phyloP scores from a whole-genome alignment of 2,329 filamentous ascomycete species.

The Ramularia endophylla region DNA sequence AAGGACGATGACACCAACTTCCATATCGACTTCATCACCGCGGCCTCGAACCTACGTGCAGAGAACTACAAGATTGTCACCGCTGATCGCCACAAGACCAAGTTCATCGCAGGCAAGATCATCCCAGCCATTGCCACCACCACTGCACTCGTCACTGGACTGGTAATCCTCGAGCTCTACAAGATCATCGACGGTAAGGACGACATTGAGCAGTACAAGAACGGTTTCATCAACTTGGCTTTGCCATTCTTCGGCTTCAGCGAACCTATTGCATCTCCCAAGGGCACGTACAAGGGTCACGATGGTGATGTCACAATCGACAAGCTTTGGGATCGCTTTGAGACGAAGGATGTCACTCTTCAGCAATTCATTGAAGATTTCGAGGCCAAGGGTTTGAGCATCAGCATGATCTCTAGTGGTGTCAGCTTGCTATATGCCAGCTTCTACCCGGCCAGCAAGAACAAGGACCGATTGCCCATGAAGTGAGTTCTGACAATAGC shows the following conservation, averaged over 20 bases:
- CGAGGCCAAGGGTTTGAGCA: constrained; percentile 68
- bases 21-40: constrained; percentile 99
- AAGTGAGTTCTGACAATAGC: constrained; percentile 46
- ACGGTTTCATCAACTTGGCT: constrained; percentile 94
- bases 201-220: constrained; percentile 99
- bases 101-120: constrained; percentile 99
- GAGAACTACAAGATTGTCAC: constrained; percentile 96
- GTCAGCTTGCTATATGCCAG: constrained; percentile 90
- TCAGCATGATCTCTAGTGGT: constrained; percentile 95
- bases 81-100: constrained; percentile 94
- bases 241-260: constrained; percentile 98
- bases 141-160: constrained; percentile 87
- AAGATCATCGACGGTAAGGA: constrained; percentile 94
- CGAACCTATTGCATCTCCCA: constrained; percentile 89
- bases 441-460: constrained; percentile 78
- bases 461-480: constrained; percentile 74
- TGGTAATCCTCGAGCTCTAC: constrained; percentile 89
- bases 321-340: constrained; percentile 97
- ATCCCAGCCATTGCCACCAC: constrained; percentile 98
- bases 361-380: constrained; percentile 79
- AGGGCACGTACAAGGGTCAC: constrained; percentile 79
- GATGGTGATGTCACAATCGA: constrained; percentile 77
- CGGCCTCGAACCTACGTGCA: constrained; percentile 90
- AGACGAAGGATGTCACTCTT: constrained; percentile 79
- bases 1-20: constrained; percentile 98